Evolutionary conservation across 345 rosid species (phyloP), one percentile per base, ranked within the genome.

Genomic region (Lumnitzera racemosa): DNA sequence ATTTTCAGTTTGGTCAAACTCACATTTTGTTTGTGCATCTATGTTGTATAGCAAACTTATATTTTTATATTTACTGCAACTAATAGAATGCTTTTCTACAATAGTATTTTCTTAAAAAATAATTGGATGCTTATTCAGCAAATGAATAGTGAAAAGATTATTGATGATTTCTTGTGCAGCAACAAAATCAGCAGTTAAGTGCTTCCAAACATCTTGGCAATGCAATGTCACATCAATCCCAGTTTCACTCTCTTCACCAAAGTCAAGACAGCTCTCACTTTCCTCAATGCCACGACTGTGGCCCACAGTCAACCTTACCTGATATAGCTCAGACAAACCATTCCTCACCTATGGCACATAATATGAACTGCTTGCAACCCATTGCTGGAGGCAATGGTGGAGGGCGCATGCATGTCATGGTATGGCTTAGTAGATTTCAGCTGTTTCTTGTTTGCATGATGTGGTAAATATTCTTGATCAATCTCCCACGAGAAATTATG

Each of bases 301-400:
- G 77, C 9, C 67, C 88, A 9, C 51, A 80, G 49, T 57, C 85
- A 49, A 80, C 77, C 62, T 56, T 83, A 70, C 56, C 90, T 56
- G 96, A 92, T 53, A 72, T 89, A 49, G 52, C 81, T 63, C 90
- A 89, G 58, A n/a, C 81, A 43, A 85, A 78, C 61, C 96, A 85
- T 49, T 81, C 96, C 36, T 72, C 89, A 17, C 63, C 82, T 63
- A 82, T 89, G 59, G 74, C 98, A 24, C 96, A 85, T 66, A 92
- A 87, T 62, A 87, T 92, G 72, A 78, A 81, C 68, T 89, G 96
- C 79, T 78, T 89, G 66, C 98, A 86, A 57, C 90, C 95, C 3
- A 76, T 87, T 51, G 47, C 83, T 12, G 88, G 84, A 55, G 78
- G 83, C 63, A 92, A 82, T 67, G 76, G 78, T 46, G 80, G 80